Evolutionary conservation across 495 filamentous ascomycete species (phyloP), one percentile per base, ranked within the genome.

Genomic region (Hyaloscypha hepaticicola): DNA sequence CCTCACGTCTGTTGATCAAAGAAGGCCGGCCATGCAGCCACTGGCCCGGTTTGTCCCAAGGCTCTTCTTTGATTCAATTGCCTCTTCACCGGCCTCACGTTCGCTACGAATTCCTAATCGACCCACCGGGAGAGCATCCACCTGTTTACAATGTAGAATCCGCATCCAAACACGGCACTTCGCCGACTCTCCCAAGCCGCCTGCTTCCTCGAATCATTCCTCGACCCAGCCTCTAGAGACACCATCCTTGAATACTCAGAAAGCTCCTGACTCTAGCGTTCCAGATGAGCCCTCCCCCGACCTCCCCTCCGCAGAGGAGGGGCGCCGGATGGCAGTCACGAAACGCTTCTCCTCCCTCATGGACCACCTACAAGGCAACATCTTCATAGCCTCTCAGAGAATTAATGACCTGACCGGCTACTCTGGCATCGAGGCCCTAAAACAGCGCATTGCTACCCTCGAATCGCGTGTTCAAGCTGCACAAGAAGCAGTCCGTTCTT

Each of bases 391-490:
- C 12, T 89, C 90, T 5, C 93, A 96, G 72, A 88, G 87, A 61
- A 82, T 99, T 75, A 98, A 98, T 75, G 90, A 91, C 70, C 80
- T 96, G 55, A 99, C 96, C 1, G 96, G 96, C 14, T 99, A 99
- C 82, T 88, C 90, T 1, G 88, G 89, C 38, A 99, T 99, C 75
- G 95, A 97, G 73, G 78, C 87, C 12, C 80, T 99, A 55, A 93
- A 96, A 72, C 76, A 78, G 5, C 82, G 87, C 19, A 97, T 98
- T 74, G 80, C 84, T 24, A 72, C 72, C 6, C 90, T 83, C 83
- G 95, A 99, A 74, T 58, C 74, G 9, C 76, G 78, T 26, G 88
- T 93, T 33, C 83, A 82, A 57, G 66, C 77, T 21, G 86, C 89
- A 9, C 88, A 92, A 57, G 67, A 74, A 9, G 80, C 81, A 14